A percentile compares a stretch with the other conserved stretches of the same genome.
Conservation (phyloP, 305 asterid genomes). For the Fraxinus latifolia region DNA sequence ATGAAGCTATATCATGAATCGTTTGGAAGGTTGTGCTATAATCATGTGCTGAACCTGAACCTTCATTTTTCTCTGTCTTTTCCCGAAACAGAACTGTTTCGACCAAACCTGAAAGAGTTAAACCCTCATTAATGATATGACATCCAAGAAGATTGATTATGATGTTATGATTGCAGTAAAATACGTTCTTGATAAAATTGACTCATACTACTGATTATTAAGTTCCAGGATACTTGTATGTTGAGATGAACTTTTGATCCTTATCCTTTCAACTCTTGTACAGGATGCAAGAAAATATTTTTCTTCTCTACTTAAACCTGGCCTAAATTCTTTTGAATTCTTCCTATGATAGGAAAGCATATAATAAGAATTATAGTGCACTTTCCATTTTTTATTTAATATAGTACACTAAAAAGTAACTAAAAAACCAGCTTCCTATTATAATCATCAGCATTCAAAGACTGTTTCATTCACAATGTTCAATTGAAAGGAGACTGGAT, state of each 20-base stretch:
- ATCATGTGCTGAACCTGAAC: constrained; percentile 10
- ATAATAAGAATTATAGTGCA: neutral
- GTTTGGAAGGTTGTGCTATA: constrained; percentile 18
- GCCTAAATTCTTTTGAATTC: neutral
- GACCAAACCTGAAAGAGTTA: constrained; percentile 18
- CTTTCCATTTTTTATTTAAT: neutral
- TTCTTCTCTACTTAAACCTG: neutral
- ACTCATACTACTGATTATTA: neutral
- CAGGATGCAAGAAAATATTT: neutral
- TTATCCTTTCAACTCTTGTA: neutral
- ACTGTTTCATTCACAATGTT: neutral
- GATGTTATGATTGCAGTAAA: neutral
- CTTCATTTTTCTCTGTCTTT: constrained; percentile 9
- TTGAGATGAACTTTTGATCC: neutral
- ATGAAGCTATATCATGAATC: constrained; percentile 43
- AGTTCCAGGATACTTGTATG: neutral
- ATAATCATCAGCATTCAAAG: neutral
- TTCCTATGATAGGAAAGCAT: neutral
- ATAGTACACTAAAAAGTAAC: neutral
- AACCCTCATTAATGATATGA: neutral
- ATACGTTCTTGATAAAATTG: neutral
- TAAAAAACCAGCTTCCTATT: neutral
- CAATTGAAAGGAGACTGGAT: neutral
- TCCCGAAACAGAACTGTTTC: constrained; percentile 11
- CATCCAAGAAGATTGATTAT: neutral